Evolutionary conservation across 441 rosid species (phyloP), one percentile per base, ranked within the genome.

Genomic region (Adansonia grandidieri): DNA sequence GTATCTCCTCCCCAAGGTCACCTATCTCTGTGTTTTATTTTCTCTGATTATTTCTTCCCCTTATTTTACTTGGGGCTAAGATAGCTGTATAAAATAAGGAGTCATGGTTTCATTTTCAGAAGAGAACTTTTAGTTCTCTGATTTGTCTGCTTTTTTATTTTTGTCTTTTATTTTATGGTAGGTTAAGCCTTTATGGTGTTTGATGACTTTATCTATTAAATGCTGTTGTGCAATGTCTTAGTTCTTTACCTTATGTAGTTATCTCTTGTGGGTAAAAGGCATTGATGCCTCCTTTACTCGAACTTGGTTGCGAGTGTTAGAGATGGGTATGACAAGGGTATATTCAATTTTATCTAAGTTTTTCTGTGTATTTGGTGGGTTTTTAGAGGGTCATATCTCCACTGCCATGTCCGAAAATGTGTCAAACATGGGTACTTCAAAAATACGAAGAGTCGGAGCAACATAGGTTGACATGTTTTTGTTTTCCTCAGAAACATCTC

Each of bases 141-240:
- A 44, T 47, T 63, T 60, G 45, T 47, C 57, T 47, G 19, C 47
- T 3, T 62, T 74, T 75, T 60, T 37, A 37, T 3, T 37, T 37
- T 37, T 37, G 40, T 37, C 40, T 37, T 37, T 37, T 37, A 37
- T 37, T 37, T 37, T 8, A 24, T 37, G 65, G 17, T 37, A 56
- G 47, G 50, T 73, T 56, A 6, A 28, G 24, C 61, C 22, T 37
- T 73, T 57, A 37, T 37, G 51, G 76, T 57, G 24, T 73, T 19
- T 22, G 65, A 40, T 73, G 65, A 54, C 63, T 72, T 32, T 17
- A n/a, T 54, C 22, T 48, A 14, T 19, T 50, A 20, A 71, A 71
- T 51, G 61, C 61, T 71, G 45, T 15, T 71, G 42, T 24, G 74
- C 44, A 15, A 71, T 6, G 74, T 14, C 44, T 24, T 51, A 50